Conservation (phyloP, 2,329 filamentous ascomycete genomes). For the Hypoxylon sp. region DNA sequence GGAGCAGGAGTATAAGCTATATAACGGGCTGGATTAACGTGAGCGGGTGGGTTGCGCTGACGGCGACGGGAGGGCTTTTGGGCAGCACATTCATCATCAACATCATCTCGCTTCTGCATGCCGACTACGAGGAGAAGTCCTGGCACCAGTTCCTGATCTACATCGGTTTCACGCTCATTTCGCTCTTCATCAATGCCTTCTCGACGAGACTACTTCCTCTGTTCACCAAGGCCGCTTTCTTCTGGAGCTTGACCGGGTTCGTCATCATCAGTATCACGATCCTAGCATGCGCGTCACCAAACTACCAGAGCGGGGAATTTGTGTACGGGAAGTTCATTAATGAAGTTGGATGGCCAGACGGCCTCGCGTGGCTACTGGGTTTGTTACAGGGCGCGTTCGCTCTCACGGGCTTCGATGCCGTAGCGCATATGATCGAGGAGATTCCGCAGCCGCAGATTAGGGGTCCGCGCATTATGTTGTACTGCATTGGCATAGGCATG, state of each 20-base stretch:
- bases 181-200: slow-evolving; percentile 76
- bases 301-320: slow-evolving; percentile 74
- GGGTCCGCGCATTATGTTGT: slow-evolving; percentile 58
- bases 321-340: slow-evolving; percentile 80
- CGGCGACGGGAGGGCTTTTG: slow-evolving; percentile 76
- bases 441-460: slow-evolving; percentile 63
- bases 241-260: slow-evolving; percentile 79
- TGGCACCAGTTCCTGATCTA: slow-evolving; percentile 85
- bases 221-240: slow-evolving; percentile 77
- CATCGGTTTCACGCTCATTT: slow-evolving; percentile 72
- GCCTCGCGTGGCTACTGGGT: slow-evolving; percentile 71
- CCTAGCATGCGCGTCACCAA: slow-evolving; percentile 74
- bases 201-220: slow-evolving; percentile 72
- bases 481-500: slow-evolving; percentile 74
- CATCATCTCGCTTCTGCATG: slow-evolving; percentile 73
- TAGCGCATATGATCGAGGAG: slow-evolving; percentile 70
- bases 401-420: slow-evolving; percentile 67
- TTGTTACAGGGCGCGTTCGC: slow-evolving; percentile 67
- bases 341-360: slow-evolving; percentile 77
- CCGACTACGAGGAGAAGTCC: slow-evolving; percentile 68
- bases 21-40: slow-evolving; percentile 81
- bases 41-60: slow-evolving; percentile 79
- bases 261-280: slow-evolving; percentile 78
- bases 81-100: slow-evolving; percentile 77
- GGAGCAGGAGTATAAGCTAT: slow-evolving; percentile 75